These are phyloP conservation scores for Colletotrichum sp. DNA, from an alignment of 2,329 filamentous ascomycete species.

Conservation along the genomic window DNA sequence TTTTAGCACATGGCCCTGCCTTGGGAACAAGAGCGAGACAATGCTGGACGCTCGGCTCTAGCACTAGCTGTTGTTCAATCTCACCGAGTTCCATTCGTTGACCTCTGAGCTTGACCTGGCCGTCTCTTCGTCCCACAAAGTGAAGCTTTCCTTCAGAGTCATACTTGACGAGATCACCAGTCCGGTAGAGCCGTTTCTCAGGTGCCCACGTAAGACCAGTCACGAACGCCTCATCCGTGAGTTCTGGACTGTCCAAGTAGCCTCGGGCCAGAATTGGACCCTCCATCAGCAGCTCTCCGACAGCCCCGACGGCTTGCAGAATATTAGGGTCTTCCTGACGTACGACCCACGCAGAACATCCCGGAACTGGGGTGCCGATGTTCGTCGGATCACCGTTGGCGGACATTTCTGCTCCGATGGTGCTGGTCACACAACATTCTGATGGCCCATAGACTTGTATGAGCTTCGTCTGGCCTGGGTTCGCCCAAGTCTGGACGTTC, in stretches of 20 bases:
- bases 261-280: conserved; percentile 44
- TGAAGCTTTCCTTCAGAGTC: conserved; percentile 76
- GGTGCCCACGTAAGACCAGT: conserved; percentile 69
- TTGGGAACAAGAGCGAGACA: background rate
- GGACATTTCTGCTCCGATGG: conserved; percentile 33
- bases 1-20: background rate
- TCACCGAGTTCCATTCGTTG: conserved; percentile 81
- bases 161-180: conserved; percentile 82
- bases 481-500: conserved; percentile 51
- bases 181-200: conserved; percentile 69
- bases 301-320: conserved; percentile 12
- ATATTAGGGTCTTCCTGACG: conserved; percentile 1
- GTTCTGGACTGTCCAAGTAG: conserved; percentile 69
- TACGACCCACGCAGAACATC: conserved; percentile 21
- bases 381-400: conserved; percentile 44
- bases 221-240: conserved; percentile 72
- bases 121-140: conserved; percentile 76
- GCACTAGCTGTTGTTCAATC: conserved; percentile 56
- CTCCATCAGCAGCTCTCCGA: conserved; percentile 26
- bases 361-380: conserved; percentile 29
- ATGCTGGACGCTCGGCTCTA: background rate
- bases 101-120: conserved; percentile 82
- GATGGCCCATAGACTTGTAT: conserved; percentile 59
- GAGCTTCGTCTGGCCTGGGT: conserved; percentile 37
- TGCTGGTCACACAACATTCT: conserved; percentile 48